Evolutionary conservation across 2,329 filamentous ascomycete genomes (phyloP).

Genomic region (Tolypocladium album): DNA sequence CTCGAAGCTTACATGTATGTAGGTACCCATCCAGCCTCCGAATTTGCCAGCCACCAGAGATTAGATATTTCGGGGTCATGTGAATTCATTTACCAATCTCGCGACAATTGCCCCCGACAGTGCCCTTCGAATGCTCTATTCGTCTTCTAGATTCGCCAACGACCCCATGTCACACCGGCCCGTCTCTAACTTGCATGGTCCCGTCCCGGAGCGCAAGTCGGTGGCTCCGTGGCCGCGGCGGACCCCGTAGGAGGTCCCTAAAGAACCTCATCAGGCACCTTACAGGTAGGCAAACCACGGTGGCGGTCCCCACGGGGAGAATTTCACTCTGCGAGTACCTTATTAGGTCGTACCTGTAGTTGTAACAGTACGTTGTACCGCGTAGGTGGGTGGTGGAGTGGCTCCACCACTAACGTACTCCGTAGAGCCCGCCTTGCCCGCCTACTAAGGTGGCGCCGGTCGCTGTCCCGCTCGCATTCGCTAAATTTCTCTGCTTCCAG

Average conservation of each 20-base stretch:
- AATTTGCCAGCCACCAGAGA: background rate
- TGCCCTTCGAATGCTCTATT: background rate
- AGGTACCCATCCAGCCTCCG: no score
- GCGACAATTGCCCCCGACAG: background rate
- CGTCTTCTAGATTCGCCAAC: background rate
- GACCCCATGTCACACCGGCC: background rate
- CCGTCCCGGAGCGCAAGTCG: background rate
- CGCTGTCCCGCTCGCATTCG: background rate
- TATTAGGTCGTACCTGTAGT: no score
- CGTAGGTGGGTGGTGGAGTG: background rate
- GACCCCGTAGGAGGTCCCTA: no score
- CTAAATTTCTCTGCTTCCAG: background rate
- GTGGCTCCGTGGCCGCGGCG: no score
- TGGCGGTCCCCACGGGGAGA: background rate
- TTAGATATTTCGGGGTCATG: background rate
- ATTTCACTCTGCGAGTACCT: no score
- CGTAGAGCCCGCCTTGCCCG: background rate
- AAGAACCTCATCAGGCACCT: no score
- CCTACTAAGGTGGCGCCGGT: background rate
- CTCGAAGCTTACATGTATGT: no score
- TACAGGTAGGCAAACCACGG: background rate
- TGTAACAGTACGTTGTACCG: no score
- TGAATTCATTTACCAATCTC: background rate
- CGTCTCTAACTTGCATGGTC: background rate
- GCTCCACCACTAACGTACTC: background rate